phyloP scores from a whole-genome alignment of 306 rosid genomes.

The Sicyos baderoa region DNA sequence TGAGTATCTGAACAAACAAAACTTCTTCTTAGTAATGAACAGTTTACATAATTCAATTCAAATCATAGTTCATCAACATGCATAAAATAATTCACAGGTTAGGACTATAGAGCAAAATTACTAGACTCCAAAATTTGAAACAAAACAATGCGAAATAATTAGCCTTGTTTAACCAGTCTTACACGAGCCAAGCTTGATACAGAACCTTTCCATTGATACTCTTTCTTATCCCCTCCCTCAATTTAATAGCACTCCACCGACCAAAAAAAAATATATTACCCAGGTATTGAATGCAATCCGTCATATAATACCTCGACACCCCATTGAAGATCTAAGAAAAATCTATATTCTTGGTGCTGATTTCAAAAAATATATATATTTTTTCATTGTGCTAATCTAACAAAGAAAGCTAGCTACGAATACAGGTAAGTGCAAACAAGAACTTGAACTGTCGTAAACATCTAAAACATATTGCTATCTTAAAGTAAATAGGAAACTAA shows the following conservation, averaged over 20 bases:
- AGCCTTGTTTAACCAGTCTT: neutral
- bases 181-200: neutral
- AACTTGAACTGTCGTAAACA: neutral
- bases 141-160: neutral
- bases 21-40: neutral
- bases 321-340: no score
- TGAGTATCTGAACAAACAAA: slow-evolving; percentile 36
- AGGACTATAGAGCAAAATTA: neutral
- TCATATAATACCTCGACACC: no score
- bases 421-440: neutral
- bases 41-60: neutral
- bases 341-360: no score
- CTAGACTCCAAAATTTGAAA: neutral
- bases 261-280: neutral
- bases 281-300: no score
- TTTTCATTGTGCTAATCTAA: neutral
- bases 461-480: neutral
- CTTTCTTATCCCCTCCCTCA: neutral
- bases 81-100: neutral
- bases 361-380: no score
- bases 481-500: neutral
- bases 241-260: neutral
- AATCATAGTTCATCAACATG: neutral
- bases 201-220: neutral
- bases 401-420: neutral